These are phyloP conservation scores for Bipolaris bicolor DNA, from an alignment of 2,329 filamentous ascomycete genomes.

Conservation along the genomic window DNA sequence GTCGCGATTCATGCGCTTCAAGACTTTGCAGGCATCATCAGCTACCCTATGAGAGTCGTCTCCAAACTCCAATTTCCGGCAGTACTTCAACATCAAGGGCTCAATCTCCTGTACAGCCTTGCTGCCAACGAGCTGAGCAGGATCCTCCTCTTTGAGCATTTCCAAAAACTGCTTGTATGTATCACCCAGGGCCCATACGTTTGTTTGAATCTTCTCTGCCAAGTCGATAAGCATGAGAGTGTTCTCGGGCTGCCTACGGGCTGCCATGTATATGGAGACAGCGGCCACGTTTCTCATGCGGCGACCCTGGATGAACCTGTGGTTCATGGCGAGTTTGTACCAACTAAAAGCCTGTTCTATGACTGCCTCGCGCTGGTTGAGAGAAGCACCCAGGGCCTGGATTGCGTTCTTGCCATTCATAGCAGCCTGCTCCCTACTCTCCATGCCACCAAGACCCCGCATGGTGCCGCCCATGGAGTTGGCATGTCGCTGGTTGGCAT, in stretches of 20 bases:
- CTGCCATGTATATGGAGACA: conserved; percentile 90
- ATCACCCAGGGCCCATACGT: conserved; percentile 89
- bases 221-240: conserved; percentile 94
- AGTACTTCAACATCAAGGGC: conserved; percentile 89
- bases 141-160: conserved; percentile 68
- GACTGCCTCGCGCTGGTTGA: conserved; percentile 48
- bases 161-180: conserved; percentile 85
- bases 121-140: conserved; percentile 31
- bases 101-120: conserved; percentile 76
- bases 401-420: conserved; percentile 58
- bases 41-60: conserved; percentile 82
- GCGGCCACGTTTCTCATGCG: conserved; percentile 83
- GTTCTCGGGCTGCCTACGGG: conserved; percentile 77
- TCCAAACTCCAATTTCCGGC: conserved; percentile 89
- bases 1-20: conserved; percentile 92
- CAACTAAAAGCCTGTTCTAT: conserved; percentile 50
- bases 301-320: conserved; percentile 69
- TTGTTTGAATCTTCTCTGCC: conserved; percentile 80
- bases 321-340: conserved; percentile 61
- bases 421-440: conserved; percentile 68
- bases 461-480: conserved; percentile 61
- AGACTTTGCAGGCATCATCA: conserved; percentile 83
- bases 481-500: conserved; percentile 81
- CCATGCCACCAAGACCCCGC: conserved; percentile 57
- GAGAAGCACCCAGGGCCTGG: conserved; percentile 45